Percentiles rank a stretch among this genome's conserved stretches.
phyloP scores from a whole-genome alignment of 345 rosid genomes.

The Corchorus capsularis region DNA sequence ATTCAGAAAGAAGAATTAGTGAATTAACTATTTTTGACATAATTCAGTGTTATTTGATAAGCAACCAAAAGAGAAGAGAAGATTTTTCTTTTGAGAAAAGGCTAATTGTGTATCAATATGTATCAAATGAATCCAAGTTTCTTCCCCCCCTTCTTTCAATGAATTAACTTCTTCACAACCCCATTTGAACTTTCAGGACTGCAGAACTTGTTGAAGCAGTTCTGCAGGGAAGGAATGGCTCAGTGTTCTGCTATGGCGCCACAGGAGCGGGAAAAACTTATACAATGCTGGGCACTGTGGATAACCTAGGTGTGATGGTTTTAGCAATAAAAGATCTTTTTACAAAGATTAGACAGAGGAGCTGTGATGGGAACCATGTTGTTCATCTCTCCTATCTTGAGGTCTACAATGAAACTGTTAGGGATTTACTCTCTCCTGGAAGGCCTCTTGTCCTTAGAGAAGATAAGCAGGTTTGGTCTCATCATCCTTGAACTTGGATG shows the following conservation, averaged over 20 bases:
- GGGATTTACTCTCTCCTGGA: conserved; percentile 96
- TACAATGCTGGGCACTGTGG: conserved; percentile 89
- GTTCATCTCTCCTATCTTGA: conserved; percentile 96
- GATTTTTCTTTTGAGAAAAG: neutral
- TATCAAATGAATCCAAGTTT: neutral
- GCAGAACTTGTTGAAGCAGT: conserved; percentile 91
- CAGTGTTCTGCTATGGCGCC: conserved; percentile 98
- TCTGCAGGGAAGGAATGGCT: conserved; percentile 88
- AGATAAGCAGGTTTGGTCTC: conserved; percentile 74
- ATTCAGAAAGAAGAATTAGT: neutral
- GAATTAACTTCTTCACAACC: neutral
- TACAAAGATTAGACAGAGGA: conserved; percentile 79
- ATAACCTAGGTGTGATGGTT: conserved; percentile 98
- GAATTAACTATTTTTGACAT: neutral
- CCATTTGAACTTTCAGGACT: conserved; percentile 57
- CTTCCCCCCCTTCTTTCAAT: neutral
- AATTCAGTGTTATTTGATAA: neutral
- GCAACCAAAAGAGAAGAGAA: neutral
- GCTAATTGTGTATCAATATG: neutral
- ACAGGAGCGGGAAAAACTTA: conserved; percentile 97
- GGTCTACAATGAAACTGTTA: conserved; percentile 87
- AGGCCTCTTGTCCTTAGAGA: conserved; percentile 93
- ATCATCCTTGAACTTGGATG: neutral
- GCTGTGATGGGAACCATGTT: conserved; percentile 81
- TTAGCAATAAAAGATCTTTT: conserved; percentile 93